Percentiles rank a stretch among this genome's conserved stretches.
phyloP scores from a whole-genome alignment of 495 filamentous ascomycete species.

The Podospora pseudoanserina region DNA sequence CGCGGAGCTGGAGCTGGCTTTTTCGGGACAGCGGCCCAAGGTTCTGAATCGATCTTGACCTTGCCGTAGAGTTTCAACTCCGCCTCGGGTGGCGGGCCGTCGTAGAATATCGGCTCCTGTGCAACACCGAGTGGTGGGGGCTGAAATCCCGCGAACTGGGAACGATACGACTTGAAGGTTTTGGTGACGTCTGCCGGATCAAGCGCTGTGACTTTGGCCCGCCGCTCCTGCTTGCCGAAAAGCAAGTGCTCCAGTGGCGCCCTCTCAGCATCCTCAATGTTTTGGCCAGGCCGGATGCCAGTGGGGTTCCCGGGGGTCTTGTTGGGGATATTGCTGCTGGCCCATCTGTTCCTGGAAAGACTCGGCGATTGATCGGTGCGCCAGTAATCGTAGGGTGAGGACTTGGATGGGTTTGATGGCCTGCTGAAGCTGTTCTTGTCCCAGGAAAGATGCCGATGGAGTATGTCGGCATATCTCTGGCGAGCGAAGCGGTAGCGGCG shows the following conservation, averaged over 20 bases:
- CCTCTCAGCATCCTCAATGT: conserved; percentile 38
- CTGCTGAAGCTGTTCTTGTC: conserved; percentile 32
- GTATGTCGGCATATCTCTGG: conserved; percentile 40
- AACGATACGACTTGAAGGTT: conserved; percentile 36
- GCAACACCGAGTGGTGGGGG: conserved; percentile 23
- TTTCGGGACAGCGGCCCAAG: conserved; percentile 10
- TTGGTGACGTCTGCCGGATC: background rate
- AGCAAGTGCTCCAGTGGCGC: conserved; percentile 34
- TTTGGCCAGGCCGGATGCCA: conserved; percentile 34
- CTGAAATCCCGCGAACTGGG: conserved; percentile 32
- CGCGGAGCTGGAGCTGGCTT: background rate
- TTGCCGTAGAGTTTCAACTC: conserved; percentile 40
- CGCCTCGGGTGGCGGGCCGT: conserved; percentile 33
- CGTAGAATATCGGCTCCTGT: conserved; percentile 28
- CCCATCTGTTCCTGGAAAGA: conserved; percentile 14
- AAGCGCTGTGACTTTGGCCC: background rate
- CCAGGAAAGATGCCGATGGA: conserved; percentile 38
- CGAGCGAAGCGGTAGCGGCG: conserved; percentile 37
- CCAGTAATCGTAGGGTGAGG: conserved; percentile 38
- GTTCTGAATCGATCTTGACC: conserved; percentile 30
- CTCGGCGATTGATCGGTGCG: conserved; percentile 8
- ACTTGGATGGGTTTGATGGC: conserved; percentile 33
- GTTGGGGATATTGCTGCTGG: conserved; percentile 20
- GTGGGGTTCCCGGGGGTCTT: conserved; percentile 30
- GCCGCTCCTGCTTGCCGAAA: conserved; percentile 22